Percentiles rank a stretch among this genome's conserved stretches.
phyloP scores from a whole-genome alignment of 257 asterid genomes.

The Osmanthus fragrans region DNA sequence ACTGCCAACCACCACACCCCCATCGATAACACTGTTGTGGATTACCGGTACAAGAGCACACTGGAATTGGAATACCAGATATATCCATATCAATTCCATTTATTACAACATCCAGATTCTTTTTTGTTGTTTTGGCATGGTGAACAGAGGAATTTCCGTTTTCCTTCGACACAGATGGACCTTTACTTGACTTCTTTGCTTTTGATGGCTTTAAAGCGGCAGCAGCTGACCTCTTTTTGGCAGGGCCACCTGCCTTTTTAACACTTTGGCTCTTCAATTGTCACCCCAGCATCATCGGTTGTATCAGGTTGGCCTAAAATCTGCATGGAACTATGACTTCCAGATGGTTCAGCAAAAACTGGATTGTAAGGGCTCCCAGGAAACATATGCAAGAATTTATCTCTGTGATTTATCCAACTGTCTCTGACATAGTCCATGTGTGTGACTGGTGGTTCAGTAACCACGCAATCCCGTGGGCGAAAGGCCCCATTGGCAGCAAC shows the following conservation, averaged over 20 bases:
- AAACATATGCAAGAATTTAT: constrained; percentile 71
- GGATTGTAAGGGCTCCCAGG: constrained; percentile 59
- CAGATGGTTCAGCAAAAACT: constrained; percentile 65
- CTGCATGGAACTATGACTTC: constrained; percentile 56
- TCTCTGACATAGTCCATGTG: constrained; percentile 83
- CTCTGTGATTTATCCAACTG: constrained; percentile 80
- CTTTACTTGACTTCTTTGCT: constrained; percentile 66
- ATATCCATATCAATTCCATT: constrained; percentile 89
- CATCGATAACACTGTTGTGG: constrained; percentile 98
- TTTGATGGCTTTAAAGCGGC: constrained; percentile 60
- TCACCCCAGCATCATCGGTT: constrained; percentile 37
- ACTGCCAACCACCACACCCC: constrained; percentile 99
- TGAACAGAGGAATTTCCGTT: constrained; percentile 51
- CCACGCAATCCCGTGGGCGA: constrained; percentile 61
- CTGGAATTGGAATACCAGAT: constrained; percentile 86
- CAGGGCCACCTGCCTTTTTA: constrained; percentile 48
- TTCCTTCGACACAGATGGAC: constrained; percentile 53
- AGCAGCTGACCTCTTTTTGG: constrained; percentile 59
- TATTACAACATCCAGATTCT: constrained; percentile 72
- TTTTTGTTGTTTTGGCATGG: constrained; percentile 68
- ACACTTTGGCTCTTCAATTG: constrained; percentile 51
- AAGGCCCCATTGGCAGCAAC: constrained; percentile 62
- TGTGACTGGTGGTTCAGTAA: constrained; percentile 58
- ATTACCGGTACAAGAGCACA: constrained; percentile 88
- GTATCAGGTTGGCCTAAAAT: constrained; percentile 64